Evolutionary conservation across 2,329 filamentous ascomycete genomes (phyloP).

Genomic region (Beauveria pseudobassiana): DNA sequence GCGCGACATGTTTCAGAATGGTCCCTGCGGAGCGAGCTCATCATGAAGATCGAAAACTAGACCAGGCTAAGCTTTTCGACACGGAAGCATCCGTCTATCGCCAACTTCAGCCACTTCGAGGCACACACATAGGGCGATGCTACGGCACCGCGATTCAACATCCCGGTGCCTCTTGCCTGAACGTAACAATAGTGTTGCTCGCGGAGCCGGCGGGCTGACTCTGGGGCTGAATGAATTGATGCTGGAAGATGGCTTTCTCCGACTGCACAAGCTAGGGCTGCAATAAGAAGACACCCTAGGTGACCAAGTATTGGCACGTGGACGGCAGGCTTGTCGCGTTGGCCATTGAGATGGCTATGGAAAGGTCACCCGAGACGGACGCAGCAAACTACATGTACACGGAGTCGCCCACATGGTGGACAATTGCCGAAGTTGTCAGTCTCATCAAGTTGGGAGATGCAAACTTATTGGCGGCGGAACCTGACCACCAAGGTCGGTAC

Average conservation of each 20-base stretch:
- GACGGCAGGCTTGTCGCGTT: neutral
- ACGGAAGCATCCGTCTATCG: no score
- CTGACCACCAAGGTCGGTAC: neutral
- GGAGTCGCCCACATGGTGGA: neutral
- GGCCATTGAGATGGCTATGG: neutral
- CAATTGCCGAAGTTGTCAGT: neutral
- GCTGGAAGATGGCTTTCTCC: neutral
- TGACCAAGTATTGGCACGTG: no score
- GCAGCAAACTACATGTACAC: no score
- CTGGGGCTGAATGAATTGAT: neutral
- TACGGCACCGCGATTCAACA: no score
- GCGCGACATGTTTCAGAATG: neutral
- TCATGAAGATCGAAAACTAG: neutral
- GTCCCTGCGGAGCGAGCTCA: neutral
- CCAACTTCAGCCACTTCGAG: no score
- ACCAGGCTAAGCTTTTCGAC: no score
- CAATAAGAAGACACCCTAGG: no score
- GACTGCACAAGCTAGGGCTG: neutral
- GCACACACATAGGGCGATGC: no score
- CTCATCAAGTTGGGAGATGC: neutral
- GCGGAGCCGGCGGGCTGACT: neutral
- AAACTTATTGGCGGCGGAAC: neutral
- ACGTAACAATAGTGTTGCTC: neutral
- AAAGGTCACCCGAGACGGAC: neutral
- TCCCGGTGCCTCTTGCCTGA: no score